phyloP scores from a whole-genome alignment of 805 yeast species.

The Ogataea kodamae region DNA sequence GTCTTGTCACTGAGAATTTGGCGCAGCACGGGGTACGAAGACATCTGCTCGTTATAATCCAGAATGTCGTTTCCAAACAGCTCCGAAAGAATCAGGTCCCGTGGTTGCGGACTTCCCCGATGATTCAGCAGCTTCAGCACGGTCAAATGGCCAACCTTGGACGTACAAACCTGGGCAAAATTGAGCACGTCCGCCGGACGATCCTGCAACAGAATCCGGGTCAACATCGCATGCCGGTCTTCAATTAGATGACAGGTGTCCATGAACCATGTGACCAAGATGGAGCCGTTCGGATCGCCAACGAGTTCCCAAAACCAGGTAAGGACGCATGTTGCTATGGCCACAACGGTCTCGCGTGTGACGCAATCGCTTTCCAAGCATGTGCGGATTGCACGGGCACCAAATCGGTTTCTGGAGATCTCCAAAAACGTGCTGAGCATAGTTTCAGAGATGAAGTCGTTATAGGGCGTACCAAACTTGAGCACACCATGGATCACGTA shows the following conservation, averaged over 20 bases:
- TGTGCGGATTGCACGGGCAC: slow-evolving; percentile 92
- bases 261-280: slow-evolving; percentile 88
- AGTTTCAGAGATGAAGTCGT: slow-evolving; percentile 83
- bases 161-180: slow-evolving; percentile 28
- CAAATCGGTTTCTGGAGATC: slow-evolving; percentile 85
- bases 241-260: slow-evolving; percentile 69
- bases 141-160: slow-evolving; percentile 77
- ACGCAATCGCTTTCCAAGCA: slow-evolving; percentile 79
- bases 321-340: slow-evolving; percentile 75
- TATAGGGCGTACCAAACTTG: slow-evolving; percentile 80
- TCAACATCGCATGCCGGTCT: slow-evolving; percentile 59
- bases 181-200: slow-evolving; percentile 8
- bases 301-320: slow-evolving; percentile 76
- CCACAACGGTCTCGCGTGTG: slow-evolving; percentile 61
- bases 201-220: slow-evolving; percentile 23
- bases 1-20: slow-evolving; percentile 59
- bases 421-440: slow-evolving; percentile 73
- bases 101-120: slow-evolving; percentile 60
- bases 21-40: slow-evolving; percentile 28
- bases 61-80: slow-evolving; percentile 54
- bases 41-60: slow-evolving; percentile 22
- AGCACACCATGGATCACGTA: slow-evolving; percentile 93
- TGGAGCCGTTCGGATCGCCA: slow-evolving; percentile 80
- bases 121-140: slow-evolving; percentile 73
- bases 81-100: slow-evolving; percentile 56